Evolutionary conservation across 345 rosid genomes (phyloP).

Genomic region (Alliaria petiolata): DNA sequence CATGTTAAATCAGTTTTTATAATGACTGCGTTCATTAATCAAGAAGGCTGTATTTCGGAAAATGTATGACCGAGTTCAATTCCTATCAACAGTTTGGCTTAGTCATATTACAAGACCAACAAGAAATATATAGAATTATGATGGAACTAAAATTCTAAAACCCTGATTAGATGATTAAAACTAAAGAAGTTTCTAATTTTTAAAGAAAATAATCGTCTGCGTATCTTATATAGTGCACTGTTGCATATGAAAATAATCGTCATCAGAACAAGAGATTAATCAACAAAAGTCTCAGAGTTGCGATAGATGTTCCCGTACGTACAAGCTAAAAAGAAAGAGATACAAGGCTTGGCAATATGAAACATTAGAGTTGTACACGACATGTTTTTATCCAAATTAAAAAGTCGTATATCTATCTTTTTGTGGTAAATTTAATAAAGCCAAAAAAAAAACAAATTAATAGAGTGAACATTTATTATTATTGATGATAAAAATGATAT

Average conservation of each 20-base stretch:
- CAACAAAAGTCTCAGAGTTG: background rate
- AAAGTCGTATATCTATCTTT: background rate
- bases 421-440: background rate
- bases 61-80: too few species aligned
- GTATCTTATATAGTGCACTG: background rate
- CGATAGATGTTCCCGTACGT: slow-evolving; percentile 7
- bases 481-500: background rate
- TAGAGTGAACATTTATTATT: background rate
- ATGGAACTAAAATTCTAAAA: background rate
- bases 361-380: slow-evolving; percentile 23
- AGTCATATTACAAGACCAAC: background rate
- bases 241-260: background rate
- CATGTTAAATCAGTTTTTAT: too few species aligned
- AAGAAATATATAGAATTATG: background rate
- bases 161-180: background rate
- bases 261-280: background rate
- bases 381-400: background rate
- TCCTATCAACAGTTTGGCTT: too few species aligned
- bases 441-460: background rate
- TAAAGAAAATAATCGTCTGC: background rate
- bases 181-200: background rate
- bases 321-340: slow-evolving; percentile 8
- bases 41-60: too few species aligned
- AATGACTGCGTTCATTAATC: too few species aligned
- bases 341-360: background rate